Evolutionary conservation across 306 rosid species (phyloP), one percentile per base, ranked within the genome.

Genomic region (Fragaria vesca): DNA sequence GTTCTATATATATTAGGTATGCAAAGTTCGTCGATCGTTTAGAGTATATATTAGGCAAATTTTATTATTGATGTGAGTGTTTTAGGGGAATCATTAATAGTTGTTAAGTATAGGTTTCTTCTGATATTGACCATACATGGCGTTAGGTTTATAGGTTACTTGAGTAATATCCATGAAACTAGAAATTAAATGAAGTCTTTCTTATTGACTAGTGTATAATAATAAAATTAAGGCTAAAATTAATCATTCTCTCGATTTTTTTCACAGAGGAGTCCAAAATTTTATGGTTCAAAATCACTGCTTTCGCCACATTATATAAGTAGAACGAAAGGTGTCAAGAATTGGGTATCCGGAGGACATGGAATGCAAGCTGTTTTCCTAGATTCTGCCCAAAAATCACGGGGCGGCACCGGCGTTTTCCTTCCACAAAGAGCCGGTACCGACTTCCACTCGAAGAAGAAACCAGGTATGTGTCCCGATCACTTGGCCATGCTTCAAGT

Each of bases 281-380:
- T 4, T 28, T 28, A 55, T 28, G 62, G 71, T 32, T 55, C 85
- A 46, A 74, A 80, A 60, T 28, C 42, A 62, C 17, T 20, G n/a
- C 6, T 5, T 62, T 30, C 42, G 7, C 78, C 79, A 20, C 32
- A 85, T 8, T 11, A 21, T 40, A 77, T 12, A 6, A 62, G 79
- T 60, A 83, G 81, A 79, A 55, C 87, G 20, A 86, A 77, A 61
- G 32, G 20, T 8, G 78, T 24, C 6, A 69, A 78, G 12, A 83
- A 70, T 43, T 71, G 86, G 84, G 78, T 83, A 20, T 61, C 81
- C 1, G 88, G 86, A 52, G 94, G 98, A 43, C 80, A 77, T 47
- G 97, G 96, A 83, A 90, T 94, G 96, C 91, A 87, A 84, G 97
- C 90, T 11, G 72, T 91, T 26, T 94, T 94, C 81, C 75, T 94